Percentiles rank a stretch among this genome's conserved stretches.
Evolutionary conservation across 73 alveolate genomes (phyloP).

Genomic region (Uronychia binucleata): DNA sequence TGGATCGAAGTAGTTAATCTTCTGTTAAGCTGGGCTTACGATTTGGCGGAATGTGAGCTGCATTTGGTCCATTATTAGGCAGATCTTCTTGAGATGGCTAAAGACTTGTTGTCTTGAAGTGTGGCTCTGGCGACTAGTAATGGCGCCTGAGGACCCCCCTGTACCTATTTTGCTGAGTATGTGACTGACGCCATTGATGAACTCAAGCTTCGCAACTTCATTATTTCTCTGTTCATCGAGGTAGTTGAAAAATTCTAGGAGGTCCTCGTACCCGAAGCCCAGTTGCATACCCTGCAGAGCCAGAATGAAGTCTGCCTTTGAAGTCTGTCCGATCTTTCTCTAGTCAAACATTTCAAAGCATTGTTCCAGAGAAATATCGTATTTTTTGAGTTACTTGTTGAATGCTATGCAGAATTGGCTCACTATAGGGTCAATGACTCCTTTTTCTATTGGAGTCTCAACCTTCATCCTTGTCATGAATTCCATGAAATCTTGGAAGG

Average conservation of each 20-base stretch:
- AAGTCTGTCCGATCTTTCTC: constrained; percentile 13
- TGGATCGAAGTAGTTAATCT: constrained; percentile 23
- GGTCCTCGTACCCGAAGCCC: constrained; percentile 39
- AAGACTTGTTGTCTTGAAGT: constrained; percentile 29
- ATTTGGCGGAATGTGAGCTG: constrained; percentile 22
- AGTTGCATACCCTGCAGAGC: constrained; percentile 49
- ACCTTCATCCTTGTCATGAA: constrained; percentile 42
- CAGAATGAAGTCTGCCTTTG: constrained; percentile 27
- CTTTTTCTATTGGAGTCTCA: constrained; percentile 41
- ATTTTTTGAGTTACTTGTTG: constrained; percentile 10
- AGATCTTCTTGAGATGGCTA: constrained; percentile 28
- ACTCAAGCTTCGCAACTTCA: constrained; percentile 19
- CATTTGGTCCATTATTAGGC: constrained; percentile 26
- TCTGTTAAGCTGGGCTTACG: too few species aligned
- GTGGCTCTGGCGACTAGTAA: constrained; percentile 17
- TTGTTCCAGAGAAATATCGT: constrained; percentile 32
- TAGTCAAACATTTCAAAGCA: constrained; percentile 30
- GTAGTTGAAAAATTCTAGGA: constrained; percentile 49
- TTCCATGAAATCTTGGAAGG: constrained; percentile 49
- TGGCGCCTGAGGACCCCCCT: constrained; percentile 16
- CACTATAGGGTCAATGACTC: constrained; percentile 50
- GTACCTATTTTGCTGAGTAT: constrained; percentile 36
- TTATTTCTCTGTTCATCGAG: constrained; percentile 41
- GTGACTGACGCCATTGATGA: constrained; percentile 27
- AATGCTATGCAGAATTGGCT: constrained; percentile 34